Base-by-base conservation (phyloP, 805 yeast genomes). In the Nakazawaea ishiwadae region DNA sequence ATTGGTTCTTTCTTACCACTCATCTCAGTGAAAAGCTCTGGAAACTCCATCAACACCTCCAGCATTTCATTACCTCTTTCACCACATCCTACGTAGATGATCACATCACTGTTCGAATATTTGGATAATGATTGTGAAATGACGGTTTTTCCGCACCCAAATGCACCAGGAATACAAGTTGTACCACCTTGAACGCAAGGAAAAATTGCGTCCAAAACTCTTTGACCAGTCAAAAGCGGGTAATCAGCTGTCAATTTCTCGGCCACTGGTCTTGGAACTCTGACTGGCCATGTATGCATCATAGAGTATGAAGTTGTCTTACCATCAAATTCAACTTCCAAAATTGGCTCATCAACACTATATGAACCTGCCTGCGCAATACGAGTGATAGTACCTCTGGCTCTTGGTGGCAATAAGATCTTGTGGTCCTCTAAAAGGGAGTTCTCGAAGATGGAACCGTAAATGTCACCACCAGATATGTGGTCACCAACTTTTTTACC, bases 171-270 rank as follows among this genome's bases (percentile, higher is more conserved):
- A 64, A 93, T 93, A 84, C 99, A 95, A 27, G 99, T 93, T 30
- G 99, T 93, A 73, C 99, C 99, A 71, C 99, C 99, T 74, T 93
- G 99, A 55, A 93, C 99, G 79, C 95, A 85, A 36, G 99, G 99
- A 77, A 93, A 93, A 51, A 93, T 77, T 23, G 99, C 83, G 68
- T 93, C 99, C 65, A 93, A 75, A 39, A 93, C 99, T 77, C 99
- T 86, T 74, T 93, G 99, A 58, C 99, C 99, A 15, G 99, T 93
- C 56, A 93, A 77, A 54, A 93, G 75, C 39, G 99, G 99, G 65
- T 84, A 79, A 67, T 91, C 93, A 32, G 99, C 98, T 47, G 95
- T 71, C 49, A 88, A 69, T 63, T 91, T 89, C 66, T 89, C 95
- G 39, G 97, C 84, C 36, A 91, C 98, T 14, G 99, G 99, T 71